These are phyloP conservation scores for Botrytis byssoidea DNA, from an alignment of 2,329 filamentous ascomycete genomes.

Conservation along the genomic window DNA sequence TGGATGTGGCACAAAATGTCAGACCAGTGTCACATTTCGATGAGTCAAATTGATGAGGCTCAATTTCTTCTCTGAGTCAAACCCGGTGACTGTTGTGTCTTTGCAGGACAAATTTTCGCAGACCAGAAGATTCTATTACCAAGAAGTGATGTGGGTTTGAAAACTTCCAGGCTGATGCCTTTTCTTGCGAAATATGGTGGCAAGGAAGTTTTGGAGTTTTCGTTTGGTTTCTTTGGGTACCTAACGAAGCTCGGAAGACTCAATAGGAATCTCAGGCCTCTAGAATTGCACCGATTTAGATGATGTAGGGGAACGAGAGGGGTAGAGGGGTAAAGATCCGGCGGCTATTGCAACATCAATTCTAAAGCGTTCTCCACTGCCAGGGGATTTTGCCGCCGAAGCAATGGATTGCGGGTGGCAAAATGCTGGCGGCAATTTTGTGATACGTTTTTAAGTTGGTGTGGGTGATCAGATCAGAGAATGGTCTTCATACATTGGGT, in stretches of 20 bases:
- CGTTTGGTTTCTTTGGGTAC: neutral
- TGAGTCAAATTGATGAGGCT: neutral
- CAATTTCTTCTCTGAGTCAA: neutral
- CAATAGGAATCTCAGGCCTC: neutral
- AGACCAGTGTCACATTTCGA: neutral
- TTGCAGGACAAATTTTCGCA: neutral
- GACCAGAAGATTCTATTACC: neutral
- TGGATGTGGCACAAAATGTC: neutral
- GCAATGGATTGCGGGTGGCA: neutral
- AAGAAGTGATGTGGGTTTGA: neutral
- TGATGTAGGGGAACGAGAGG: neutral
- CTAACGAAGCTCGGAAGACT: neutral
- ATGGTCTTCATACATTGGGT: neutral
- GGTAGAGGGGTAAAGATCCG: neutral
- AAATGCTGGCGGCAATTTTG: neutral
- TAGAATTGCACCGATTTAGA: neutral
- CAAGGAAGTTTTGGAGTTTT: neutral
- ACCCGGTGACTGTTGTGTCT: no score
- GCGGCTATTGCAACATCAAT: slow-evolving; percentile 3
- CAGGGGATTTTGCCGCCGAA: neutral
- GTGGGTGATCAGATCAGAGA: neutral
- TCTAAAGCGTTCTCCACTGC: neutral
- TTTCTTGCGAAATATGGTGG: neutral
- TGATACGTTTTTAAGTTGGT: no score
- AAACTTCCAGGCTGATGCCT: neutral